These are phyloP conservation scores for Erysimum cheiranthoides DNA, from an alignment of 345 rosid species.

Conservation along the genomic window DNA sequence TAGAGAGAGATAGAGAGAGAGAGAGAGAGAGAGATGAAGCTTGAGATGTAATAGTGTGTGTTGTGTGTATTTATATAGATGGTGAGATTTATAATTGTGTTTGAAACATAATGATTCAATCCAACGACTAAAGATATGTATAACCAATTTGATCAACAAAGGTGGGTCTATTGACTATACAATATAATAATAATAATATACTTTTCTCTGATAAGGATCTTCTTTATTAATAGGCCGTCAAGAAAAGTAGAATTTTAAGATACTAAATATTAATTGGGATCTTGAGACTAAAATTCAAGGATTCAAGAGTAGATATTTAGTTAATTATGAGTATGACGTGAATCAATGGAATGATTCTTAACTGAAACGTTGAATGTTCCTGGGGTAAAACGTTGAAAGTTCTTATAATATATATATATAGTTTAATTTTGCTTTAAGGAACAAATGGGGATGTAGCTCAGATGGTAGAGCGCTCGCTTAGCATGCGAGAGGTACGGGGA, in stretches of 20 bases:
- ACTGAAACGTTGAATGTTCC: too few relatives aligned
- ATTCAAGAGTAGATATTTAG: background rate
- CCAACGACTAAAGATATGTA: conserved; percentile 1
- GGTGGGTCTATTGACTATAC: conserved; percentile 15
- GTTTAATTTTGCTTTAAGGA: too few relatives aligned
- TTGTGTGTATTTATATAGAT: conserved; percentile 1
- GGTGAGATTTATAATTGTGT: conserved; percentile 21
- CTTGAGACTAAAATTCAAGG: background rate
- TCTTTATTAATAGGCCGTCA: background rate
- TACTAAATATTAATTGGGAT: too few relatives aligned
- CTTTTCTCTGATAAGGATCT: too few relatives aligned
- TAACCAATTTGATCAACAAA: conserved; percentile 7
- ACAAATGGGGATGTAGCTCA: conserved; percentile 85
- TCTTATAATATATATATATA: too few relatives aligned
- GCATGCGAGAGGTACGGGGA: conserved; percentile 92
- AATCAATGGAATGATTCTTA: background rate
- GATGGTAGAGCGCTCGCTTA: conserved; percentile 95
- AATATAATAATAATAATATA: too few relatives aligned
- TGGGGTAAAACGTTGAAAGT: too few relatives aligned
- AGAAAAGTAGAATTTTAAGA: too few relatives aligned
- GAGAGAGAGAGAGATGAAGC: conserved; percentile 19
- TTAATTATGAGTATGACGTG: background rate
- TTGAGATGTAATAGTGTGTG: conserved; percentile 22
- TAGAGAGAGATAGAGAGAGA: conserved; percentile 16
- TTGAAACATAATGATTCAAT: background rate